Conservation (phyloP, 371 early-diverging fungal species). For the Mortierella sp. region DNA sequence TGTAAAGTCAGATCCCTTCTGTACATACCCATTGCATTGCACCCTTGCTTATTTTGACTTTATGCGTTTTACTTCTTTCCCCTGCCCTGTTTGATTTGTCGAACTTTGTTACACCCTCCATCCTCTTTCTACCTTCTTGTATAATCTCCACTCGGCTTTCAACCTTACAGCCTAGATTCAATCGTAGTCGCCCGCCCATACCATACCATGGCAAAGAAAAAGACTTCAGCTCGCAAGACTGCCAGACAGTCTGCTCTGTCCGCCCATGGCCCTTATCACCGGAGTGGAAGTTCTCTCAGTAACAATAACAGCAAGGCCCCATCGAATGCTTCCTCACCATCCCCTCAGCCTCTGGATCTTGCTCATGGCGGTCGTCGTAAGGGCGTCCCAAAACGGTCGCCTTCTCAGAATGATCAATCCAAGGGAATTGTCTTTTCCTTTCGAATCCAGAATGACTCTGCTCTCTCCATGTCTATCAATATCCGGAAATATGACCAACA, state of each 20-base stretch:
- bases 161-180: background rate
- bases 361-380: slow-evolving; percentile 35
- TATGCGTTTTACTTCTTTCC: background rate
- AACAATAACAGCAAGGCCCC: slow-evolving; percentile 23
- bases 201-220: slow-evolving; percentile 52
- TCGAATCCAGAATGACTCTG: slow-evolving; percentile 44
- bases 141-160: background rate
- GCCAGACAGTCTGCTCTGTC: slow-evolving; percentile 11
- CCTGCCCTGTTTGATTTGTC: background rate
- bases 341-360: slow-evolving; percentile 24
- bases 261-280: slow-evolving; percentile 10
- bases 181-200: no score
- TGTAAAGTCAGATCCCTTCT: no score
- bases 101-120: background rate
- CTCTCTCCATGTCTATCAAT: slow-evolving; percentile 47
- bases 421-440: slow-evolving; percentile 54
- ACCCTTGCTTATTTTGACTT: no score
- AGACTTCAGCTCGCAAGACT: slow-evolving; percentile 39
- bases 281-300: slow-evolving; percentile 16
- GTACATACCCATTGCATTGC: no score
- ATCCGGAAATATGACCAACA: slow-evolving; percentile 54
- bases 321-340: slow-evolving; percentile 46
- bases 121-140: background rate
- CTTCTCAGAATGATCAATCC: slow-evolving; percentile 47
- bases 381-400: slow-evolving; percentile 33